Conservation (phyloP, 192 early-diverging fungal genomes). For the Oehlia diaphana region DNA sequence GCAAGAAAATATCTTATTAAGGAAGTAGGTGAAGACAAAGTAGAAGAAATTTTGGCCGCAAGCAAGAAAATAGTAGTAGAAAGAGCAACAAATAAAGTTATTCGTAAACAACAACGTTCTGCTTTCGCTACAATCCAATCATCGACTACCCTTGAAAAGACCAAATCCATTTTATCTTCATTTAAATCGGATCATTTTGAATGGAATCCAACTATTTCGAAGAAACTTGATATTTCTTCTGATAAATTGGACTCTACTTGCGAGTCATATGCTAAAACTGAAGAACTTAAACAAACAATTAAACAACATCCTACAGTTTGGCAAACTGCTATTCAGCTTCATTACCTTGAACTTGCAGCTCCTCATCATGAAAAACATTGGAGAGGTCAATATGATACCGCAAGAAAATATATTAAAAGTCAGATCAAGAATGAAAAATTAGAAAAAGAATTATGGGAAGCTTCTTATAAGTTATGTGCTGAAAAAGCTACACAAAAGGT, state of each 20-base stretch:
- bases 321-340: neutral
- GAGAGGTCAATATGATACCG: neutral
- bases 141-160: neutral
- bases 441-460: conserved; percentile 10
- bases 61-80: neutral
- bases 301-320: neutral
- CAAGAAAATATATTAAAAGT: neutral
- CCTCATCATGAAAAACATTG: neutral
- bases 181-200: neutral
- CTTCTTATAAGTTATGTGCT: neutral
- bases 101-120: neutral
- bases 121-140: neutral
- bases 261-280: neutral
- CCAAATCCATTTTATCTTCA: neutral
- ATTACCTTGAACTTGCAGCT: neutral
- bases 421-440: neutral
- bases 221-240: neutral
- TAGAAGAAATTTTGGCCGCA: neutral
- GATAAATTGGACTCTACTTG: neutral
- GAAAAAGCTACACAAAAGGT: neutral
- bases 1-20: neutral
- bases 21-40: neutral
- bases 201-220: neutral
- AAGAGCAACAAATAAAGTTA: neutral
- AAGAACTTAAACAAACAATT: neutral